phyloP scores from a whole-genome alignment of 352 stramenopile species.

The Pythium volutum region DNA sequence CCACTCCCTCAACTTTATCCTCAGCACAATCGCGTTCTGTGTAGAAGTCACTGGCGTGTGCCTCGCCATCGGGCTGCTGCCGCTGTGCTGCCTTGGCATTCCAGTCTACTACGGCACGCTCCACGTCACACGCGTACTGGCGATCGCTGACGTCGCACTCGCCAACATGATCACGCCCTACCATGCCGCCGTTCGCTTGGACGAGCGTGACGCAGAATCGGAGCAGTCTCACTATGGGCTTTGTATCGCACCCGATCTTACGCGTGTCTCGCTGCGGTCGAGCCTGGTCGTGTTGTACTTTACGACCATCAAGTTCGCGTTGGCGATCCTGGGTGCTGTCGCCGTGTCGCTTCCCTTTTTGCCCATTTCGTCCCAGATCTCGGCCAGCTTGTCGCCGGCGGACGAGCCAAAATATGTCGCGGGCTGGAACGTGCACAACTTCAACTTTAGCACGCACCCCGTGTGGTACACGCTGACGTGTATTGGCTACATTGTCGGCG shows the following conservation, averaged over 20 bases:
- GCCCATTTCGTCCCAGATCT: constrained; percentile 16
- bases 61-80: not conserved
- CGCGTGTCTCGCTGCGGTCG: not conserved
- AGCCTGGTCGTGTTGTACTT: constrained; percentile 1
- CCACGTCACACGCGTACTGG: not conserved
- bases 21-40: not conserved
- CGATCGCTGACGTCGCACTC: not conserved
- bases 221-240: not conserved
- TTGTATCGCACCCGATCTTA: not conserved
- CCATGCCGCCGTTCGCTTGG: not conserved
- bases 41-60: not conserved
- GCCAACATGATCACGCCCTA: constrained; percentile 7
- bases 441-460: constrained; percentile 16
- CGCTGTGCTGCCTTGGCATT: constrained; percentile 7
- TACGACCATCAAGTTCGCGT: constrained; percentile 3
- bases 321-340: not conserved
- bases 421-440: constrained; percentile 12
- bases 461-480: constrained; percentile 3
- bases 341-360: not conserved
- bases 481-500: constrained; percentile 11
- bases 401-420: not conserved
- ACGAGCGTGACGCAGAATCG: not conserved
- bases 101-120: constrained; percentile 1
- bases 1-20: constrained; percentile 8
- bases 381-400: not conserved